A percentile compares a stretch with the other conserved stretches of the same genome.
phyloP scores from a whole-genome alignment of 116 monocot genomes.

The Dioscorea cayenensis region DNA sequence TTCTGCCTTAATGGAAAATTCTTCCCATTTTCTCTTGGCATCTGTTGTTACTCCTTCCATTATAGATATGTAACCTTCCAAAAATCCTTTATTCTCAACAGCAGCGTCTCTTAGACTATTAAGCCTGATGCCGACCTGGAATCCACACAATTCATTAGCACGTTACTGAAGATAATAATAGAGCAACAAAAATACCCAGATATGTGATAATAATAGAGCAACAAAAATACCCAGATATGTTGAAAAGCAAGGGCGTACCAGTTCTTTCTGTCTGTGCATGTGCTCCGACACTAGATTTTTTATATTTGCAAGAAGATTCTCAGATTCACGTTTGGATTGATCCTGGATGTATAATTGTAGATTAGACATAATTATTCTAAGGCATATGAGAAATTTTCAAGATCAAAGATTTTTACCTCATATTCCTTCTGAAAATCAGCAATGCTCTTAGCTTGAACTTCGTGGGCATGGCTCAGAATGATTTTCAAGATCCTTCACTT shows the following conservation, averaged over 20 bases:
- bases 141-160: background rate
- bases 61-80: conserved; percentile 36
- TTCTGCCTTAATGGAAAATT: conserved; percentile 44
- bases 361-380: too few species aligned
- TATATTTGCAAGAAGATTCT: conserved; percentile 71
- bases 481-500: conserved; percentile 35
- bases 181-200: background rate
- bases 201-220: background rate
- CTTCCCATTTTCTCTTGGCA: conserved; percentile 92
- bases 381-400: background rate
- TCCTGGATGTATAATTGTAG: conserved; percentile 32
- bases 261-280: conserved; percentile 59
- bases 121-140: conserved; percentile 59
- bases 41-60: conserved; percentile 36
- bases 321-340: conserved; percentile 57
- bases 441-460: conserved; percentile 35
- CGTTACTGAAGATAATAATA: background rate
- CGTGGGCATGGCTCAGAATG: conserved; percentile 45
- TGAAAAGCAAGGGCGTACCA: conserved; percentile 29
- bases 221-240: background rate
- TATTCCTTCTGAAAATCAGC: conserved; percentile 66
- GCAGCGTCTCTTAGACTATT: conserved; percentile 35
- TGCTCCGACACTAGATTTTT: conserved; percentile 53
- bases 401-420: conserved; percentile 33
- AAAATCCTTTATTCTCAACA: conserved; percentile 37